Conservation (phyloP, 768 basidiomycete species). For the Hortiboletus flavorubellus region DNA sequence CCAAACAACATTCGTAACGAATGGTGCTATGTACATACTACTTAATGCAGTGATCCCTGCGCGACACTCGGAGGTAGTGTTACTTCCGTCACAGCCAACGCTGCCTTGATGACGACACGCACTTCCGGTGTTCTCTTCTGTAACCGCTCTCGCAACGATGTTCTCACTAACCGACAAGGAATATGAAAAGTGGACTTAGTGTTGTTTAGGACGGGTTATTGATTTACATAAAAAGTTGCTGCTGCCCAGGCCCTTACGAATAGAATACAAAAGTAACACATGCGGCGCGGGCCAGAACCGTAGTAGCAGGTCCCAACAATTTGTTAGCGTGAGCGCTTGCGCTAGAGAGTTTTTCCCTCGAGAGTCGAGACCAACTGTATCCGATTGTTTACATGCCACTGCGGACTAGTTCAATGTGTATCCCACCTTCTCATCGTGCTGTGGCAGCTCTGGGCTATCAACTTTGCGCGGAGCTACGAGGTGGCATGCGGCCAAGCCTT, state of each 20-base stretch:
- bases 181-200: neutral
- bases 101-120: conserved; percentile 11
- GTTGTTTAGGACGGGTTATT: neutral
- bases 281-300: too few relatives aligned
- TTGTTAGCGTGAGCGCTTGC: too few relatives aligned
- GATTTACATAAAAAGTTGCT: too few relatives aligned
- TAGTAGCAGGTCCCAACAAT: too few relatives aligned
- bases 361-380: neutral
- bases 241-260: too few relatives aligned
- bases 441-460: too few relatives aligned
- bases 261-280: too few relatives aligned
- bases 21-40: conserved; percentile 19
- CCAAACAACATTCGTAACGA: conserved; percentile 24
- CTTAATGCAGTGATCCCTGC: conserved; percentile 16
- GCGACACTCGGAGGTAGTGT: conserved; percentile 20
- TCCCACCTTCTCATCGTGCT: too few relatives aligned
- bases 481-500: too few relatives aligned
- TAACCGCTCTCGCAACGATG: conserved; percentile 3
- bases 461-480: too few relatives aligned
- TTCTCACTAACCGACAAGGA: neutral
- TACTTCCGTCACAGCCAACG: conserved; percentile 12
- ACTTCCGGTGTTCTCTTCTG: conserved; percentile 2
- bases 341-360: neutral
- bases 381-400: too few relatives aligned
- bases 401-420: too few relatives aligned